Percentiles rank a stretch among this genome's conserved stretches.
phyloP scores from a whole-genome alignment of 805 yeast genomes.

The Saccharomycopsis babjevae region DNA sequence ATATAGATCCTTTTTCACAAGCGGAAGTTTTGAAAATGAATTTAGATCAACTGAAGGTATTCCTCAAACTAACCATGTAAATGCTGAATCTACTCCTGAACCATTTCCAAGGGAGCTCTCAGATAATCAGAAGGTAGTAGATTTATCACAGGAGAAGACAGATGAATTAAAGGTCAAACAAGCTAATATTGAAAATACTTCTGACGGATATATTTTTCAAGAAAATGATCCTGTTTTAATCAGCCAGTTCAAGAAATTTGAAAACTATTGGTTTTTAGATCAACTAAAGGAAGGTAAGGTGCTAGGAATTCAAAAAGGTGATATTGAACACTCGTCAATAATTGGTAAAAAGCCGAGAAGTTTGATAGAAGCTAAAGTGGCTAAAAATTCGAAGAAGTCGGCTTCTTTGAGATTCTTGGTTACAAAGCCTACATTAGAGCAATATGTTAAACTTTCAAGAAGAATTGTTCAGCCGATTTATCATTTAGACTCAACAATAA shows the following conservation, averaged over 20 bases:
- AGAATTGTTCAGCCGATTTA: conserved; percentile 45
- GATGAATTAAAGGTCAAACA: not conserved
- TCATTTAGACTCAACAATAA: conserved; percentile 38
- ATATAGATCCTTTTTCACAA: not conserved
- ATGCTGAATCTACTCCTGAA: not conserved
- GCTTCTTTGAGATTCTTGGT: not conserved
- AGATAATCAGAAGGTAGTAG: not conserved
- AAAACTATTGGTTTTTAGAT: conserved; percentile 25
- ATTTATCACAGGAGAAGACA: not conserved
- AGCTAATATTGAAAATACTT: not conserved
- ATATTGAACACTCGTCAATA: conserved; percentile 29
- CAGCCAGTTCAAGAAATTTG: conserved; percentile 23
- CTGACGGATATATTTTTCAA: conserved; percentile 15
- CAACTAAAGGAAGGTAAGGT: conserved; percentile 22
- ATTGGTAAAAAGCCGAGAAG: conserved; percentile 31
- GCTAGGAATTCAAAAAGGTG: conserved; percentile 19
- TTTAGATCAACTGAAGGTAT: no score
- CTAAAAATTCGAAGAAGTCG: not conserved
- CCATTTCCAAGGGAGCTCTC: not conserved
- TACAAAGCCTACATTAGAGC: conserved; percentile 34
- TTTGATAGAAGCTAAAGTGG: conserved; percentile 18
- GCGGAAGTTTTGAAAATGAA: not conserved
- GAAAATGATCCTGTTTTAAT: conserved; percentile 27
- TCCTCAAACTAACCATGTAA: not conserved
- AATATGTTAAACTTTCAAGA: conserved; percentile 30